Percentiles rank a stretch among this genome's conserved stretches.
phyloP scores from a whole-genome alignment of 1,284 basidiomycete genomes.

The Cystobasidium pallidum region DNA sequence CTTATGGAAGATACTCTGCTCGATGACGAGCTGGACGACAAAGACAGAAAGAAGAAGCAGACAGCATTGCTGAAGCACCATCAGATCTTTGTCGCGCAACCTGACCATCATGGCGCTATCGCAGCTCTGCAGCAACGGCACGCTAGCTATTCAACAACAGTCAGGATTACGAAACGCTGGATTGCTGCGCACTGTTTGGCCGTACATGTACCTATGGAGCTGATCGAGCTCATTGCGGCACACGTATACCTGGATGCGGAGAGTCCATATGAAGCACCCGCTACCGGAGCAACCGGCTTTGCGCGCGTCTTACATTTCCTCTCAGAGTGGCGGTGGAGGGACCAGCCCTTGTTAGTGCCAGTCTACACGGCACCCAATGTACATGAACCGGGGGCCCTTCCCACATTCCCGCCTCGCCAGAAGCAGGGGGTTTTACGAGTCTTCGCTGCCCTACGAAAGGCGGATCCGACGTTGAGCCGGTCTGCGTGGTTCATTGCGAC shows the following conservation, averaged over 20 bases:
- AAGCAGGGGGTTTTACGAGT: constrained; percentile 66
- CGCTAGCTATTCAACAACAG: constrained; percentile 78
- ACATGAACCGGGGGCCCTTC: constrained; percentile 54
- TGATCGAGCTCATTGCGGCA: constrained; percentile 82
- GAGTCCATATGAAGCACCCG: constrained; percentile 56
- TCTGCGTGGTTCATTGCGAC: constrained; percentile 82
- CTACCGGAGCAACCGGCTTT: constrained; percentile 69
- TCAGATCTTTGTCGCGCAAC: constrained; percentile 73
- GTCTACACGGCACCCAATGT: constrained; percentile 57
- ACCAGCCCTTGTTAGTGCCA: constrained; percentile 62
- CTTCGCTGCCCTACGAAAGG: constrained; percentile 57
- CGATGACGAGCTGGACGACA: constrained; percentile 9
- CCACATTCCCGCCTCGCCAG: constrained; percentile 58
- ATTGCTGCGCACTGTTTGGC: constrained; percentile 85
- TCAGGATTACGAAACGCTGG: constrained; percentile 91
- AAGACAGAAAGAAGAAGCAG: not conserved
- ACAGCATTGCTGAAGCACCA: constrained; percentile 59
- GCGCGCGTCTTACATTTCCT: constrained; percentile 73
- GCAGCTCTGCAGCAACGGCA: constrained; percentile 78
- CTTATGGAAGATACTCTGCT: constrained; percentile 65
- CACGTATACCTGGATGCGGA: constrained; percentile 60
- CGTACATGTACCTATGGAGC: constrained; percentile 72
- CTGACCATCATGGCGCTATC: constrained; percentile 83
- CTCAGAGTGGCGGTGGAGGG: constrained; percentile 74
- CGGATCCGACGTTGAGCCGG: constrained; percentile 58